Evolutionary conservation across 2,329 filamentous ascomycete genomes (phyloP), one percentile per base, ranked within the genome.

Genomic region (Trichophyton schoenleinii): DNA sequence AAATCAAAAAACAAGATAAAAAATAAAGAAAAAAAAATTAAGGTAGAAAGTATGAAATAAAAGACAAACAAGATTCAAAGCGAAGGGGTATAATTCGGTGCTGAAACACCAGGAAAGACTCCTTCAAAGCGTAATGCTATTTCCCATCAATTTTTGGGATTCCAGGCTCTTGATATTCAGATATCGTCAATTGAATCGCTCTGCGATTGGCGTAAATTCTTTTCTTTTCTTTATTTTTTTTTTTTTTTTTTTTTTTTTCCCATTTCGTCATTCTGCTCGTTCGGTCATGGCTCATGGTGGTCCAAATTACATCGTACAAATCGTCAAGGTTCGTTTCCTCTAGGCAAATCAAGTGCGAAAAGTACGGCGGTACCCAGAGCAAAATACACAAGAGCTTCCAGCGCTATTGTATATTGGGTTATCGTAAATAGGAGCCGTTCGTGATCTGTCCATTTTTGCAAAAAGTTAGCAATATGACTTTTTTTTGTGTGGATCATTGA

Each of bases 301-400:
- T 44, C 34, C 5, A 20, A n/a, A 20, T 25, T 13, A 42, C 4
- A 15, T 38, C 53, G n/a, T 58, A 4, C 31, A 58, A 46, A 38
- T 58, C 57, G 57, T 41, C 18, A 58, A 20, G 18, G 18, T 15
- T 38, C 15, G 28, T 18, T 34, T 36, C 7, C 28, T 20, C 52
- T 25, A 13, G 20, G 20, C 36, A 42, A 25, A 46, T 46, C 41
- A 58, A 18, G 20, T 58, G 57, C 41, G 57, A 25, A 58, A 36
- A 22, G 57, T 58, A 18, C 18, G 57, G 15, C 28, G n/a, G 38
- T 22, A 20, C 18, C 13, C 41, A 42, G 36, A 46, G 57, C 57
- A 58, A 58, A 58, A 58, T 58, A 46, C 25, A 58, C 57, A 58
- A 46, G 20, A 58, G 57, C 57, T 15, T 42, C 57, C 57, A 44